These are phyloP conservation scores for Gossypium bickii DNA, from an alignment of 345 rosid genomes.

Conservation along the genomic window DNA sequence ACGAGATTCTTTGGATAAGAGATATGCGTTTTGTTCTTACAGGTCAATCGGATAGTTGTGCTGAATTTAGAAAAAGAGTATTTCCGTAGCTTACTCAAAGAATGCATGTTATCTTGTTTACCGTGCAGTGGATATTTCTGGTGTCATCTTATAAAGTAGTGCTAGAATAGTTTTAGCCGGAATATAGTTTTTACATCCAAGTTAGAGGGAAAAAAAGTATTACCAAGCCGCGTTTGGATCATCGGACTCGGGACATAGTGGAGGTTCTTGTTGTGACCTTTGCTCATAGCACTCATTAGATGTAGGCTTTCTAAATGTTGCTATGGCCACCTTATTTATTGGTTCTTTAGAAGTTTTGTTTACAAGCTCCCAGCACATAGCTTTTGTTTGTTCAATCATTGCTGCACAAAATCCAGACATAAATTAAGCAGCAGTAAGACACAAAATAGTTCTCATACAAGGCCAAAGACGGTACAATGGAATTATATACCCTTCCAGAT, in stretches of 20 bases:
- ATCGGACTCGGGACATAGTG: constrained; percentile 67
- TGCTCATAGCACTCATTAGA: constrained; percentile 75
- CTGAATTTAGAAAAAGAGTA: background rate
- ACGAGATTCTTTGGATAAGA: background rate
- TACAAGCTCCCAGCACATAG: constrained; percentile 89
- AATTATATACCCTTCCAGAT: constrained; percentile 74
- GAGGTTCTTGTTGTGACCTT: constrained; percentile 69
- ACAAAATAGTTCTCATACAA: constrained; percentile 17
- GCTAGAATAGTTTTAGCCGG: background rate
- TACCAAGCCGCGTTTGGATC: constrained; percentile 97
- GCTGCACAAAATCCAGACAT: constrained; percentile 47
- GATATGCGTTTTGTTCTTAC: background rate
- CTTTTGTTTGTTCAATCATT: constrained; percentile 64
- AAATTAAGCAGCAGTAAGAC: constrained; percentile 21
- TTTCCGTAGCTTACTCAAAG: background rate
- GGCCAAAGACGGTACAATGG: constrained; percentile 2
- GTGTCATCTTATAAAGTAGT: background rate
- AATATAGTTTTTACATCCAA: background rate
- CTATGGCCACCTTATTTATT: constrained; percentile 68
- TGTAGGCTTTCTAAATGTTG: constrained; percentile 74
- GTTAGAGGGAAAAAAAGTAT: background rate
- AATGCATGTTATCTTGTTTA: background rate
- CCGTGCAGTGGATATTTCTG: constrained; percentile 4
- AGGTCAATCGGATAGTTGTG: background rate
- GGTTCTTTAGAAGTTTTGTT: constrained; percentile 59